Conservation (phyloP, 768 basidiomycete genomes). For the Exidia glandulosa region DNA sequence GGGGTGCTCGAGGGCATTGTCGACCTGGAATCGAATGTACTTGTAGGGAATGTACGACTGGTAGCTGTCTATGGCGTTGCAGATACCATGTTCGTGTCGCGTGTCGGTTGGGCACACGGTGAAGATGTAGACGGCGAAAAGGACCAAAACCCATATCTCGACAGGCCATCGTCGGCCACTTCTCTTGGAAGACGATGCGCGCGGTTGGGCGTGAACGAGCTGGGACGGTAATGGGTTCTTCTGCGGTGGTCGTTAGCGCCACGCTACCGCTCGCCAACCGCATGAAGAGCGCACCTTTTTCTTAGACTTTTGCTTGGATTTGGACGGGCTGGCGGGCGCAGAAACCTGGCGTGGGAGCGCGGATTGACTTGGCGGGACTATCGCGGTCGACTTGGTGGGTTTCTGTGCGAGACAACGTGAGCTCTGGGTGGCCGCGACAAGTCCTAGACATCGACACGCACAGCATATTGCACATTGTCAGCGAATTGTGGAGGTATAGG, state of each 20-base stretch:
- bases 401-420: no score
- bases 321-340: no score
- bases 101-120: constrained; percentile 1
- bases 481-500: no score
- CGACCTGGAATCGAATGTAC: neutral
- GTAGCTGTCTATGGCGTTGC: neutral
- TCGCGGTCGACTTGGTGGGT: no score
- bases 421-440: no score
- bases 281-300: no score
- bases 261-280: neutral
- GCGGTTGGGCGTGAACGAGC: neutral
- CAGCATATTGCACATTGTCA: no score
- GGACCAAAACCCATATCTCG: neutral
- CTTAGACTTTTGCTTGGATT: no score
- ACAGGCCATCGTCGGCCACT: neutral
- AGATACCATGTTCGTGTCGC: neutral
- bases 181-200: neutral
- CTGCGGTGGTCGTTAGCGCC: neutral
- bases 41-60: neutral
- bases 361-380: no score
- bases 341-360: no score
- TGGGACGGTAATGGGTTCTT: neutral
- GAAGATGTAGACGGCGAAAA: neutral
- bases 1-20: neutral
- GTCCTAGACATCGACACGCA: no score